A percentile compares a stretch with the other conserved stretches of the same genome.
Conservation (phyloP, 768 basidiomycete species). For the Auricularia heimuer region DNA sequence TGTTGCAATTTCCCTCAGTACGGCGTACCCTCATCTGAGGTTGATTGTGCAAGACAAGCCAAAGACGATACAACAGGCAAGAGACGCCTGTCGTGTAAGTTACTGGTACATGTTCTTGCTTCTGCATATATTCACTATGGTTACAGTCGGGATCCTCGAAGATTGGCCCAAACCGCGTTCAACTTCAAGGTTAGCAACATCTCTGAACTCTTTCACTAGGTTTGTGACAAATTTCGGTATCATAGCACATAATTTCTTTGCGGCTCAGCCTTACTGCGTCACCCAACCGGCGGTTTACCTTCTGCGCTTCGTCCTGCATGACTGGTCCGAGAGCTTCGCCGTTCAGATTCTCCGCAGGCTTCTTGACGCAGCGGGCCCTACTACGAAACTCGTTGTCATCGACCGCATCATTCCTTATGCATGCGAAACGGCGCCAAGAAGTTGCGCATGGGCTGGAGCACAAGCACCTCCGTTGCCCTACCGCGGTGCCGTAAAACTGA, state of each 20-base stretch:
- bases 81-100: not conserved
- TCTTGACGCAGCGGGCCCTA: not conserved
- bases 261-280: not conserved
- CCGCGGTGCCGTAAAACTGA: too few species aligned
- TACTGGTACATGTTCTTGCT: too few species aligned
- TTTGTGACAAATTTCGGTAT: too few species aligned
- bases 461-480: too few species aligned
- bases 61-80: conserved; percentile 10
- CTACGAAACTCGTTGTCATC: too few species aligned
- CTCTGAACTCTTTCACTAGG: conserved; percentile 1
- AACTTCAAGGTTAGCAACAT: conserved; percentile 3
- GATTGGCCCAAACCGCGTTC: not conserved
- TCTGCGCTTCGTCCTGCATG: conserved; percentile 11
- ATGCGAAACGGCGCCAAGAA: too few species aligned
- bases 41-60: conserved; percentile 15
- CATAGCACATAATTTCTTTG: not conserved
- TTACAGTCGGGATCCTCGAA: conserved; percentile 1
- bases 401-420: too few species aligned
- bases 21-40: conserved; percentile 6
- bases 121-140: too few species aligned
- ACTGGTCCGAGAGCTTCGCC: conserved; percentile 10
- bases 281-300: conserved; percentile 9
- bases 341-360: conserved; percentile 7
- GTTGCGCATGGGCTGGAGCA: too few species aligned
- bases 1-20: conserved; percentile 7